Conservation (phyloP, 768 basidiomycete genomes). For the Tricholoma bakamatsutake region DNA sequence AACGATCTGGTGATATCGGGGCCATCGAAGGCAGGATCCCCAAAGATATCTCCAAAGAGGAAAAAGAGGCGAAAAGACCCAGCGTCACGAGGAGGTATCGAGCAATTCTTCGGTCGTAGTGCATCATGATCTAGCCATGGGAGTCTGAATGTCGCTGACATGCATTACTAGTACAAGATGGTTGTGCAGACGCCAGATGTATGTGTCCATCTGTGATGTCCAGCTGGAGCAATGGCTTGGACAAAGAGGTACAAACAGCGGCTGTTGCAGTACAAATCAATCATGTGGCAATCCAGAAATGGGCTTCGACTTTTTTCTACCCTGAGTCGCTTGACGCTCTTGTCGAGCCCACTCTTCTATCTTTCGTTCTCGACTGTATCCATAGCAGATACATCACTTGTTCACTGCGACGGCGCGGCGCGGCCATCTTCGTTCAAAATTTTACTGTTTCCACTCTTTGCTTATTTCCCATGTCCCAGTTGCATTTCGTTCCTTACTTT, state of each 20-base stretch:
- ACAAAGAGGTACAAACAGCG: constrained; percentile 12
- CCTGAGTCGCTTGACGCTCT: constrained; percentile 9
- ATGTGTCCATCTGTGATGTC: not conserved
- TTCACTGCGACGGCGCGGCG: constrained; percentile 32
- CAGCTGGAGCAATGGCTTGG: not conserved
- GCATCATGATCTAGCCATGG: not conserved
- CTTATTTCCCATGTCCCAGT: not conserved
- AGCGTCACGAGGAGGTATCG: constrained; percentile 9
- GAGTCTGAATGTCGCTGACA: too few relatives aligned
- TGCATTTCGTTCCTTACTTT: not conserved
- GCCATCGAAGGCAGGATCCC: constrained; percentile 9
- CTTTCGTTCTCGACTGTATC: constrained; percentile 19
- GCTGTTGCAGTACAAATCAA: not conserved
- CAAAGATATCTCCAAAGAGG: constrained; percentile 12
- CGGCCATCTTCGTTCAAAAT: constrained; percentile 18
- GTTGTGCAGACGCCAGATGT: constrained; percentile 1
- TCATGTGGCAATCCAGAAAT: not conserved
- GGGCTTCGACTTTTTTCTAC: not conserved
- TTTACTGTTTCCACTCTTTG: not conserved
- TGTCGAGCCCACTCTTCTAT: constrained; percentile 7
- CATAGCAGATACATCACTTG: constrained; percentile 15
- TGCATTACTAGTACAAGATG: constrained; percentile 9
- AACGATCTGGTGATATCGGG: constrained; percentile 12
- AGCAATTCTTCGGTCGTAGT: constrained; percentile 15
- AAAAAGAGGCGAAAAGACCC: constrained; percentile 13